Conservation (phyloP, 305 asterid species). For the Fraxinus sp. region DNA sequence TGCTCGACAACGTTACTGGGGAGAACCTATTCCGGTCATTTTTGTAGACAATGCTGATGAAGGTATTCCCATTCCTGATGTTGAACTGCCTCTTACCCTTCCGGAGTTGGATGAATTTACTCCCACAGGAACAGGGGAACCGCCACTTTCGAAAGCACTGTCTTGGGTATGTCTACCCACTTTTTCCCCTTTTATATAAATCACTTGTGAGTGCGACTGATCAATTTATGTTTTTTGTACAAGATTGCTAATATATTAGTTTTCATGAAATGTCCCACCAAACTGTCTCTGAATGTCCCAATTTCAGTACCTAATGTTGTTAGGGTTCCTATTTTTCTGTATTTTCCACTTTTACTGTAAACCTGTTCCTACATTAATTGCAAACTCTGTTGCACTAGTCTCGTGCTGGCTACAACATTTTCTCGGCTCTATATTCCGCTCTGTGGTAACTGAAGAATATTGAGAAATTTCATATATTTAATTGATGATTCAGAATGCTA, state of each 20-base stretch:
- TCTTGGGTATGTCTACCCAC: conserved; percentile 72
- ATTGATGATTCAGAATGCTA: background rate
- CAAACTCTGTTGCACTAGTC: background rate
- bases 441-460: conserved; percentile 12
- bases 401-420: background rate
- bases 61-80: conserved; percentile 75
- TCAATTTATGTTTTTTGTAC: background rate
- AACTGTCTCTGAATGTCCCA: background rate
- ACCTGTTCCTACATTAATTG: background rate
- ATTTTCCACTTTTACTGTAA: background rate
- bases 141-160: conserved; percentile 83
- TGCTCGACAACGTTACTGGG: conserved; percentile 99
- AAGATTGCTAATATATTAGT: background rate
- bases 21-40: conserved; percentile 93
- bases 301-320: background rate
- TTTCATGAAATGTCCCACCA: background rate
- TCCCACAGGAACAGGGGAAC: conserved; percentile 98
- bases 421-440: background rate
- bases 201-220: background rate
- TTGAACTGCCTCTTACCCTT: conserved; percentile 84
- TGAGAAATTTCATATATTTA: background rate
- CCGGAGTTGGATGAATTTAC: conserved; percentile 94
- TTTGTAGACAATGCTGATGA: conserved; percentile 65
- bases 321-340: background rate
- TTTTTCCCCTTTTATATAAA: background rate